Conservation (phyloP, 2,329 filamentous ascomycete genomes). For the Alternaria sp. region DNA sequence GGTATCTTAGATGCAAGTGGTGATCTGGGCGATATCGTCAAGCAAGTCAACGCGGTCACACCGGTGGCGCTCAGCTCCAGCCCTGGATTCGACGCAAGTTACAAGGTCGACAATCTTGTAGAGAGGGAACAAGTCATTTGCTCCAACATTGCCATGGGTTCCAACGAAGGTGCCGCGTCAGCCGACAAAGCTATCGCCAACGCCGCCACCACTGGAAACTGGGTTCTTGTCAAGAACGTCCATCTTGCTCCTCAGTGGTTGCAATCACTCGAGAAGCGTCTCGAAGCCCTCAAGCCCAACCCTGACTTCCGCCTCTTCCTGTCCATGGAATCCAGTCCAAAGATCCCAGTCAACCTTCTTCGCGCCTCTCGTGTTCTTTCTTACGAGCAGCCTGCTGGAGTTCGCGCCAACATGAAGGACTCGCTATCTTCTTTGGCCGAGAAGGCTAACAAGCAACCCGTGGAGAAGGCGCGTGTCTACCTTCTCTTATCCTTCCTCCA, state of each 20-base stretch:
- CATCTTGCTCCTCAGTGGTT: conserved; percentile 96
- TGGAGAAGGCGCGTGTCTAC: conserved; percentile 90
- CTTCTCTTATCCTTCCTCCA: conserved; percentile 93
- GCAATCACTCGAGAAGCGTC: conserved; percentile 94
- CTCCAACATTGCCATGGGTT: conserved; percentile 99
- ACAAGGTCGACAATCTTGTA: conserved; percentile 97
- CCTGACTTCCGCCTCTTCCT: conserved; percentile 93
- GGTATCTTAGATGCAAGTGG: conserved; percentile 84
- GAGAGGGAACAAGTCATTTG: conserved; percentile 83
- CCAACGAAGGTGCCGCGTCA: conserved; percentile 88
- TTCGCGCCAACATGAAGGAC: conserved; percentile 98
- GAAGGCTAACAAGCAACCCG: conserved; percentile 79
- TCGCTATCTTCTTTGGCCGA: conserved; percentile 85
- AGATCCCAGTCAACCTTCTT: conserved; percentile 95
- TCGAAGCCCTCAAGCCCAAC: conserved; percentile 94
- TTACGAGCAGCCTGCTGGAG: conserved; percentile 97
- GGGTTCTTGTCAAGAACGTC: conserved; percentile 99
- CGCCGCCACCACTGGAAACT: conserved; percentile 88
- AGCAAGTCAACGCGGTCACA: conserved; percentile 81
- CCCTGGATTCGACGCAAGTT: conserved; percentile 96
- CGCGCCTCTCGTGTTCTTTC: conserved; percentile 93
- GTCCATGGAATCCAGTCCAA: conserved; percentile 96
- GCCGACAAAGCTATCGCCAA: conserved; percentile 96
- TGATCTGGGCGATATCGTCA: conserved; percentile 85
- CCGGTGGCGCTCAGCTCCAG: conserved; percentile 94